Evolutionary conservation across 2,329 filamentous ascomycete species (phyloP).

Genomic region (Pyrenophora teres): DNA sequence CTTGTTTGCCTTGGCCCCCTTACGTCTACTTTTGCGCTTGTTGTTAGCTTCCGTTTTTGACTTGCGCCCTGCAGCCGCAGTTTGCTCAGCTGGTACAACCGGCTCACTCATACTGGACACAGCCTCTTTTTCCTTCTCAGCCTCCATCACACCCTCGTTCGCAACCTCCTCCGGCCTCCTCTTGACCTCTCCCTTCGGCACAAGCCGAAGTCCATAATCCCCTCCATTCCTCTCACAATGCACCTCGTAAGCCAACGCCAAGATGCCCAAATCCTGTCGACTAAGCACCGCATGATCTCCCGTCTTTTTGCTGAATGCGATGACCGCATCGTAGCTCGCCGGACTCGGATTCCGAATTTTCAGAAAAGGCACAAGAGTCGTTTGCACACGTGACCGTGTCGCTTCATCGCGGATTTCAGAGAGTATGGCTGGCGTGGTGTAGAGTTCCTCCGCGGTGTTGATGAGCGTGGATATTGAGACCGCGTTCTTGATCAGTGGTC

Average conservation of each 20-base stretch:
- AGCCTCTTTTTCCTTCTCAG: slow-evolving; percentile 16
- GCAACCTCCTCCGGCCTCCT: slow-evolving; percentile 53
- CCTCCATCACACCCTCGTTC: slow-evolving; percentile 18
- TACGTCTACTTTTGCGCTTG: slow-evolving; percentile 17
- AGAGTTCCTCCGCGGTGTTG: slow-evolving; percentile 66
- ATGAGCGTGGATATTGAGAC: slow-evolving; percentile 82
- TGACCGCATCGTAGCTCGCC: slow-evolving; percentile 77
- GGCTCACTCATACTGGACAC: too few relatives aligned
- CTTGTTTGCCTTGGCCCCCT: slow-evolving; percentile 1
- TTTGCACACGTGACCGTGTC: slow-evolving; percentile 80
- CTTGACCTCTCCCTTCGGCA: slow-evolving; percentile 76
- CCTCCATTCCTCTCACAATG: slow-evolving; percentile 90
- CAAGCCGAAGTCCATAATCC: slow-evolving; percentile 79
- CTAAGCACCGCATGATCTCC: slow-evolving; percentile 89
- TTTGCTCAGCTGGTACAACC: slow-evolving; percentile 28
- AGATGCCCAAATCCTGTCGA: slow-evolving; percentile 82
- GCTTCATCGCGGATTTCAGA: slow-evolving; percentile 84
- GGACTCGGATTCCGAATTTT: slow-evolving; percentile 74
- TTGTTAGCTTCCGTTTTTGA: not conserved
- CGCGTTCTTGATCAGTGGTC: slow-evolving; percentile 91
- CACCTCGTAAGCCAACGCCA: slow-evolving; percentile 92
- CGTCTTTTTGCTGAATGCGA: slow-evolving; percentile 84
- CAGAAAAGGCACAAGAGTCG: slow-evolving; percentile 82
- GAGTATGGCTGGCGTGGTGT: slow-evolving; percentile 81
- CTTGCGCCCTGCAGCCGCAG: slow-evolving; percentile 30